A percentile compares a stretch with the other conserved stretches of the same genome.
These are phyloP conservation scores for Drosera capensis DNA, from an alignment of 148 eudicot species.

Conservation along the genomic window DNA sequence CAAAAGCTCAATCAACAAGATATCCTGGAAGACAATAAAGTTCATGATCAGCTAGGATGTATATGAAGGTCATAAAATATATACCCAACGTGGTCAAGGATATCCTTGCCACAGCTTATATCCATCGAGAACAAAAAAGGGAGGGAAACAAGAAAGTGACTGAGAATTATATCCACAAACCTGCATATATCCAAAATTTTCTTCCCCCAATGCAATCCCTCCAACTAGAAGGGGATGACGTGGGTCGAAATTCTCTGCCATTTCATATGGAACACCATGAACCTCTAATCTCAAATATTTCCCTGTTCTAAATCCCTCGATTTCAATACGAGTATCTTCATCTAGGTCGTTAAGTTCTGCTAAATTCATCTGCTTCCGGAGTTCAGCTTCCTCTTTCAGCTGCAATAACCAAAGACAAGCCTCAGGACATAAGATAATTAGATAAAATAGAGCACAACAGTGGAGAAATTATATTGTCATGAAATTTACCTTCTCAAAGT, in stretches of 20 bases:
- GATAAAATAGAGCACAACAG: neutral
- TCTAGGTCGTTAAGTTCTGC: slow-evolving; percentile 89
- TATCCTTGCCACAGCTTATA: neutral
- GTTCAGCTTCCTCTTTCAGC: slow-evolving; percentile 83
- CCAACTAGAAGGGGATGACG: slow-evolving; percentile 83
- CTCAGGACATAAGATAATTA: neutral
- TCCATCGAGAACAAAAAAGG: slow-evolving; percentile 1
- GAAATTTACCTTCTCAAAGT: slow-evolving; percentile 58
- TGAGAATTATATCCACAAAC: too few relatives aligned
- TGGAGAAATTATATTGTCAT: slow-evolving; percentile 3
- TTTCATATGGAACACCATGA: slow-evolving; percentile 77
- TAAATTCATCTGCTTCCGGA: slow-evolving; percentile 61
- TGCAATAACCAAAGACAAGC: slow-evolving; percentile 15
- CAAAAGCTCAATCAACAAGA: neutral
- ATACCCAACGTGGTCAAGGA: neutral
- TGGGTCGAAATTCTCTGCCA: slow-evolving; percentile 96
- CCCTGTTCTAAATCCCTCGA: slow-evolving; percentile 88
- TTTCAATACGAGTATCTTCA: slow-evolving; percentile 63
- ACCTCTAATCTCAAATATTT: slow-evolving; percentile 79
- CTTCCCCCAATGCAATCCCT: slow-evolving; percentile 79
- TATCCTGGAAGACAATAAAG: slow-evolving; percentile 1
- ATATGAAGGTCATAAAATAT: neutral
- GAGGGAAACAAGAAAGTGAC: too few relatives aligned
- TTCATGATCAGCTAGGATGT: neutral
- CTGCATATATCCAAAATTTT: slow-evolving; percentile 98